Evolutionary conservation across 257 asterid genomes (phyloP), one percentile per base, ranked within the genome.

Genomic region (Penstemon barbatus): DNA sequence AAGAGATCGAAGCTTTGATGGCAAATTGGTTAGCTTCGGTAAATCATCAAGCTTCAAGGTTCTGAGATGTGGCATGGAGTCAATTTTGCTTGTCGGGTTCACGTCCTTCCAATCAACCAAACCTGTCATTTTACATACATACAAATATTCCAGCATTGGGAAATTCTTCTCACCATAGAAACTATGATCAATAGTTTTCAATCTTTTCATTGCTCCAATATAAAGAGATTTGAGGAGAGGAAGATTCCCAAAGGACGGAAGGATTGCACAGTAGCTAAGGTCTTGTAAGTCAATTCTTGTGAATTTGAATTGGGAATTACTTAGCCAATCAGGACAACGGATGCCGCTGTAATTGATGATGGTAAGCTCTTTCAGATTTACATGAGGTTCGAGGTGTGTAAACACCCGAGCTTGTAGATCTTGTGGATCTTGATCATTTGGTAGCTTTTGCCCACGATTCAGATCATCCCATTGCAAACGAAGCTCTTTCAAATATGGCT

Each of bases 351-450:
- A 63, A 7, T 63, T 63, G 19, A 18, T 36, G 33, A 63, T 63
- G 13, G 11, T 11, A 7, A 63, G 2, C 41, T 25, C 69, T 48
- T 46, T 45, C 60, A 43, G 15, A 65, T 69, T 38, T 44, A 13
- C 25, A 65, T 70, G 80, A 60, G 80, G 75, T 11, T 5, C 6
- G 15, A 75, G 72, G 10, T 9, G 40, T 48, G 15, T 11, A 5
- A 55, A 37, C 5, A 63, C 63, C 42, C 0, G 0, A 25, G 57
- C 67, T 44, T 74, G 71, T n/a, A 41, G 5, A 3, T 44, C 2
- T 12, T 33, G 37, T 5, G 3, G 5, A 39, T 15, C 67, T 11
- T 19, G 10, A 15, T 13, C 39, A 25, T 25, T 25, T 25, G 2
- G 33, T n/a, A 6, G 46, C 50, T 8, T 8, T 8, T 0, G 45